Conservation (phyloP, 1,284 basidiomycete species). For the Ganoderma boninense region DNA sequence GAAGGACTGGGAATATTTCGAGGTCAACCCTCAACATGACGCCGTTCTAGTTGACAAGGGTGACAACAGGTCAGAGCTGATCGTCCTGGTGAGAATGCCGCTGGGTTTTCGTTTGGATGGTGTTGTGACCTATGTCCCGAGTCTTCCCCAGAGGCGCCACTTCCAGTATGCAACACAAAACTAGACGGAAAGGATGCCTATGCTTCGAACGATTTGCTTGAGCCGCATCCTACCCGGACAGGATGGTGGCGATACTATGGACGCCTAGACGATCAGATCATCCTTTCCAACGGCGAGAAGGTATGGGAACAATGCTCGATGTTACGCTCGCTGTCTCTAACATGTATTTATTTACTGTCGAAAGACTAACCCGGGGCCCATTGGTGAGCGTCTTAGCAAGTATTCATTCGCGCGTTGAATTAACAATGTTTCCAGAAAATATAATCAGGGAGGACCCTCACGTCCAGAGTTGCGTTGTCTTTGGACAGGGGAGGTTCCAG, state of each 20-base stretch:
- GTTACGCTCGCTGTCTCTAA: slow-evolving; percentile 15
- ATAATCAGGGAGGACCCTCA: slow-evolving; percentile 42
- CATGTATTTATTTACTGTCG: neutral
- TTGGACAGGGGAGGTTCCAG: slow-evolving; percentile 49
- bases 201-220: slow-evolving; percentile 50
- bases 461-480: slow-evolving; percentile 44
- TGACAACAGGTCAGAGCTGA: slow-evolving; percentile 31
- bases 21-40: slow-evolving; percentile 10
- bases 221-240: slow-evolving; percentile 51
- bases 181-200: slow-evolving; percentile 39
- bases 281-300: slow-evolving; percentile 40
- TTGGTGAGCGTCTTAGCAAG: slow-evolving; percentile 41
- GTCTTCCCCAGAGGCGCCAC: slow-evolving; percentile 23
- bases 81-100: slow-evolving; percentile 28
- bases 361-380: slow-evolving; percentile 52
- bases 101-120: neutral
- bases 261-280: slow-evolving; percentile 53
- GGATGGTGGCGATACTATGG: slow-evolving; percentile 53
- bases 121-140: neutral
- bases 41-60: slow-evolving; percentile 26
- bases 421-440: slow-evolving; percentile 34
- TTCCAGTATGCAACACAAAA: slow-evolving; percentile 39
- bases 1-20: slow-evolving; percentile 36
- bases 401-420: neutral
- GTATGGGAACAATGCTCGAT: slow-evolving; percentile 13